Evolutionary conservation across 2,329 filamentous ascomycete species (phyloP), one percentile per base, ranked within the genome.

Genomic region (Fusarium begoniae): DNA sequence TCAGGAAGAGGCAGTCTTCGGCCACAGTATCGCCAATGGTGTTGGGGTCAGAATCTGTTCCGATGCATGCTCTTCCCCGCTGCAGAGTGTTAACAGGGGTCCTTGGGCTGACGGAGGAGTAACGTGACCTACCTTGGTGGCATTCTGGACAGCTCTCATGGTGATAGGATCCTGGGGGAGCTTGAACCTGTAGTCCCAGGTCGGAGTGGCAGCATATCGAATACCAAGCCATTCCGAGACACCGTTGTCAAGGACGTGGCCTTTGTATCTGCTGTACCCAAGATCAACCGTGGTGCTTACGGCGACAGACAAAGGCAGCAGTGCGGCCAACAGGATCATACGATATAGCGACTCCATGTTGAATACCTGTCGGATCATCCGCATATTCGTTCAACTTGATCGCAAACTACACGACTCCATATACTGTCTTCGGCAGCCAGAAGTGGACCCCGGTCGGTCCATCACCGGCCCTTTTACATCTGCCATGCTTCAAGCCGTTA

Each of bases 191-290:
- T 93, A 79, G 11, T 88, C 76, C 3, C 90, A 91, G 5, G 92
- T 64, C 1, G 93, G 93, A 20, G 93, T 85, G 10, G 91, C 90
- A 3, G 93, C 93, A 83, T 90, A 96, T 48, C 92, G 89, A 72
- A 96, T 89, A 3, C 93, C 93, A 13, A 94, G 86, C 92, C 92
- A 96, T 80, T 92, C 87, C 6, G 88, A 90, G 54, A 94, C 83
- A 3, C 90, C 91, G 74, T 89, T 88, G 1, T 81, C 74, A 4
- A 87, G 83, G 3, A 84, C 78, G 8, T 83, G 81, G 14, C 93
- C 93, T 56, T 85, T 81, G 78, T 95, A 94, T 32, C 85, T 87
- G 37, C 91, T 87, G 79, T 95, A 95, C 7, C 86, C 87, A 28
- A 95, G 84, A 70, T 93, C 85, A 20, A 94, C 90, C 3, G 65